These are phyloP conservation scores for Tetradesmus lagerheimii DNA, from an alignment of 139 green algal species.

Conservation along the genomic window DNA sequence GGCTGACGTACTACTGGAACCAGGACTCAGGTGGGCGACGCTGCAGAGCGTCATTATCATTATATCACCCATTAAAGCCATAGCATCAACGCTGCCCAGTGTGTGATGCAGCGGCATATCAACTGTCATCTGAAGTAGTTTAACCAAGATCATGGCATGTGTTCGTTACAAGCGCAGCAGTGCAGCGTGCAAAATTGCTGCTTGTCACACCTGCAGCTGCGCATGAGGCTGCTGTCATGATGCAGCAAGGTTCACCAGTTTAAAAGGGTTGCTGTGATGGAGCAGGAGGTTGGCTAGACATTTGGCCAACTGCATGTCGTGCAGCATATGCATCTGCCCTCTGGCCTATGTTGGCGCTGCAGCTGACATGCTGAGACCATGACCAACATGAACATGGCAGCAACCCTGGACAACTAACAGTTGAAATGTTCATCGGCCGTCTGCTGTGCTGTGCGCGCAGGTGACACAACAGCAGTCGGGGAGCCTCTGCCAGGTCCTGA, in stretches of 20 bases:
- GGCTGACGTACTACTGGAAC: slow-evolving; percentile 27
- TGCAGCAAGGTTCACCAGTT: background rate
- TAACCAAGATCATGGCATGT: too few species aligned
- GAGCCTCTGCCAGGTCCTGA: slow-evolving; percentile 39
- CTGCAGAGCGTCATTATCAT: too few species aligned
- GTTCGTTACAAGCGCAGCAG: too few species aligned
- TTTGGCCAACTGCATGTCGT: background rate
- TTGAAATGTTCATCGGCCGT: too few species aligned
- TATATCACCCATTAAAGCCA: too few species aligned
- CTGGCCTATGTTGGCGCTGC: background rate
- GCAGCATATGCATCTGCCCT: background rate
- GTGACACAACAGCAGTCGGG: slow-evolving; percentile 41
- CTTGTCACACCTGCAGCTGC: background rate
- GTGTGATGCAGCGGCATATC: too few species aligned
- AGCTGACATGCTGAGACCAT: background rate
- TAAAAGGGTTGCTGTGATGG: too few species aligned
- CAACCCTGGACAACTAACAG: too few species aligned
- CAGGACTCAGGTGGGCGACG: slow-evolving; percentile 28
- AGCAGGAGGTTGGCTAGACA: background rate
- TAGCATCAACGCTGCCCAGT: too few species aligned
- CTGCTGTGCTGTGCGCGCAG: background rate
- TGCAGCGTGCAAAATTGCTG: too few species aligned
- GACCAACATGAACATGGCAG: too few species aligned
- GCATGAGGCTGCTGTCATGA: background rate
- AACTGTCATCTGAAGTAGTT: too few species aligned